Evolutionary conservation across 2,329 filamentous ascomycete species (phyloP), one percentile per base, ranked within the genome.

Genomic region (Colletotrichum sp.): DNA sequence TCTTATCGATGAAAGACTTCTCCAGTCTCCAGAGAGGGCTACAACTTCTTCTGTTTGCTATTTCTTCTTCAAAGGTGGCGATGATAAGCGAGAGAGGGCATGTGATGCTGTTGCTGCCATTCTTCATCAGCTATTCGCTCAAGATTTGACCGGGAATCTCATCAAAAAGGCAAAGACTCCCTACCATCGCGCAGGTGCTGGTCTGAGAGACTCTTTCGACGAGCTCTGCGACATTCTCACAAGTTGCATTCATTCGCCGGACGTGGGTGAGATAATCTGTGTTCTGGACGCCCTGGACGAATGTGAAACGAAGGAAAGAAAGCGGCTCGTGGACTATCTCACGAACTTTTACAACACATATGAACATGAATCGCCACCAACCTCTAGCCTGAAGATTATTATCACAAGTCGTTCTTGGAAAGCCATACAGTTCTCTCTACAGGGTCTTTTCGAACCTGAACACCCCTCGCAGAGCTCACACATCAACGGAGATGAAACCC

Each of bases 241-340:
- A 15, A 16, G 4, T 10, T 57, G 52, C 24, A 6, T 5, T 0
- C 0, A 5, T 8, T 16, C 52, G 6, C 21, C 12, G 10, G 24
- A 57, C 2, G 15, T 8, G 1, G 52, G 52, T 0, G 52, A 57
- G 2, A 26, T 57, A 8, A 16, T 57, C 0, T 57, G 21, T 9
- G 4, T 57, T 4, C 6, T 57, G 12, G 52, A 57, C 4, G 52
- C 52, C 21, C 8, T 57, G 0, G 52, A 57, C 2, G 52, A 57
- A 26, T 57, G 52, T 10, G 1, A 57, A 21, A 3, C 1, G 8
- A 3, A 5, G 12, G 52, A 57, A 6, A 26, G 52, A 24, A 0
- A 13, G 13, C 6, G 13, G 9, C 8, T 30, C 28, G 28, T 30
- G 28, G 28, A 9, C 28, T 30, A 30, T 30, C 28, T 30, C 8